A percentile compares a stretch with the other conserved stretches of the same genome.
phyloP scores from a whole-genome alignment of 164 flowering plant genomes.

The Stephania yunnanensis region DNA sequence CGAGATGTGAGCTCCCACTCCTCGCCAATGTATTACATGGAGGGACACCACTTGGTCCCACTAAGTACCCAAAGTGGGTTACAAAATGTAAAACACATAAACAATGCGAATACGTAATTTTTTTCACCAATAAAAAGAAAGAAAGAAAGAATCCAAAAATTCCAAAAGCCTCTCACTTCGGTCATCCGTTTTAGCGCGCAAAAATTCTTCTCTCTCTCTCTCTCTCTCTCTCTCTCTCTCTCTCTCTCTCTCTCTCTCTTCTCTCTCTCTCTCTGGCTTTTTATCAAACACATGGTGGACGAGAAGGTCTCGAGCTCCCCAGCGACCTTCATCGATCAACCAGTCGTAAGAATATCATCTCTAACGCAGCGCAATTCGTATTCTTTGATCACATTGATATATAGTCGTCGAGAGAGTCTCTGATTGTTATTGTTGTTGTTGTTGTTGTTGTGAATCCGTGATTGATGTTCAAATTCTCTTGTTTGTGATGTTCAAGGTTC shows the following conservation, averaged over 20 bases:
- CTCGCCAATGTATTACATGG: too few relatives aligned
- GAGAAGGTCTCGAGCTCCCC: conserved; percentile 23
- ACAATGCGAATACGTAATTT: too few relatives aligned
- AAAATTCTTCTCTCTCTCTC: not conserved
- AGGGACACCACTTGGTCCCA: too few relatives aligned
- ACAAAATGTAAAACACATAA: too few relatives aligned
- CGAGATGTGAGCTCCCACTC: too few relatives aligned
- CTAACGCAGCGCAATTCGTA: not conserved
- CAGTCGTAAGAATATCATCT: conserved; percentile 33
- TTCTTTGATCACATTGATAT: not conserved
- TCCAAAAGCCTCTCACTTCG: too few relatives aligned
- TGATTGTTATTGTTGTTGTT: not conserved
- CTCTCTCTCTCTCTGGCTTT: not conserved
- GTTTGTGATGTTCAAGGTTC: conserved; percentile 37
- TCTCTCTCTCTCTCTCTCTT: too few relatives aligned
- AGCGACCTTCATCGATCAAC: conserved; percentile 37
- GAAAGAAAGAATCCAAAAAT: too few relatives aligned
- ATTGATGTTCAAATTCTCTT: not conserved
- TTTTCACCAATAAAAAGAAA: too few relatives aligned
- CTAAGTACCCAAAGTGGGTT: too few relatives aligned
- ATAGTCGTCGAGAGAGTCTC: too few relatives aligned
- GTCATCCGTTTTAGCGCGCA: too few relatives aligned
- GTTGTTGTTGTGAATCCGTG: not conserved
- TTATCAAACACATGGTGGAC: conserved; percentile 22
- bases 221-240: not conserved